These are phyloP conservation scores for Candida insectalens DNA, from an alignment of 805 yeast genomes.

Conservation along the genomic window DNA sequence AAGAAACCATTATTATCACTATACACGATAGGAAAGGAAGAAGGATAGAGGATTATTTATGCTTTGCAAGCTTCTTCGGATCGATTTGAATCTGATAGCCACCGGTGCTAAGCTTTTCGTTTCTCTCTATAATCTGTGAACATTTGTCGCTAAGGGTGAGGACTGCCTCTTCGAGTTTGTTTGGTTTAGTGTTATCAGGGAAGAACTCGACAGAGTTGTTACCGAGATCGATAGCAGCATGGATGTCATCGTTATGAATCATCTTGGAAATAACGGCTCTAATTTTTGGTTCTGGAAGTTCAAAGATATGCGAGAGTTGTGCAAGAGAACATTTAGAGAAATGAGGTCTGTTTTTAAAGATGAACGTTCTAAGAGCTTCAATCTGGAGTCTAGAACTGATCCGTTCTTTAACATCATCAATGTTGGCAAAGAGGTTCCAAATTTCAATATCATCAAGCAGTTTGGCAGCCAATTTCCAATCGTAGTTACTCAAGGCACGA, in stretches of 20 bases:
- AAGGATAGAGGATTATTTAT: too few species aligned
- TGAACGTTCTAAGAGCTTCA: slow-evolving; percentile 88
- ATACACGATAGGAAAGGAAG: too few species aligned
- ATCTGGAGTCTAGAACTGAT: slow-evolving; percentile 71
- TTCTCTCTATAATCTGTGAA: slow-evolving; percentile 67
- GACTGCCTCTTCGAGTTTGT: slow-evolving; percentile 83
- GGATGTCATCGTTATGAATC: slow-evolving; percentile 69
- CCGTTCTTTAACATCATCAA: slow-evolving; percentile 59
- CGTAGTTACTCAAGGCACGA: slow-evolving; percentile 75
- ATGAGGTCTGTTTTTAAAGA: slow-evolving; percentile 72
- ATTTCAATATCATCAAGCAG: slow-evolving; percentile 69
- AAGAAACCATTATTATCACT: too few species aligned
- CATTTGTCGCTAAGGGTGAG: slow-evolving; percentile 76
- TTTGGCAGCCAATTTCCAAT: slow-evolving; percentile 73
- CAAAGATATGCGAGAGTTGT: slow-evolving; percentile 58
- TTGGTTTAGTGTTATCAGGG: slow-evolving; percentile 55
- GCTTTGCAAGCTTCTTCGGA: slow-evolving; percentile 15
- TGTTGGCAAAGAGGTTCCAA: slow-evolving; percentile 74
- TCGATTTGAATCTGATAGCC: slow-evolving; percentile 40
- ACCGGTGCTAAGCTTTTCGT: slow-evolving; percentile 73
- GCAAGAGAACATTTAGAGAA: slow-evolving; percentile 66
- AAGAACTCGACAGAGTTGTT: slow-evolving; percentile 56
- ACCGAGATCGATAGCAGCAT: slow-evolving; percentile 64
- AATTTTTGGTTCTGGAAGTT: slow-evolving; percentile 46
- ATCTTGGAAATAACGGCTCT: slow-evolving; percentile 59